A percentile compares a stretch with the other conserved stretches of the same genome.
Conservation (phyloP, 495 filamentous ascomycete genomes). For the Baudoinia panamericana region DNA sequence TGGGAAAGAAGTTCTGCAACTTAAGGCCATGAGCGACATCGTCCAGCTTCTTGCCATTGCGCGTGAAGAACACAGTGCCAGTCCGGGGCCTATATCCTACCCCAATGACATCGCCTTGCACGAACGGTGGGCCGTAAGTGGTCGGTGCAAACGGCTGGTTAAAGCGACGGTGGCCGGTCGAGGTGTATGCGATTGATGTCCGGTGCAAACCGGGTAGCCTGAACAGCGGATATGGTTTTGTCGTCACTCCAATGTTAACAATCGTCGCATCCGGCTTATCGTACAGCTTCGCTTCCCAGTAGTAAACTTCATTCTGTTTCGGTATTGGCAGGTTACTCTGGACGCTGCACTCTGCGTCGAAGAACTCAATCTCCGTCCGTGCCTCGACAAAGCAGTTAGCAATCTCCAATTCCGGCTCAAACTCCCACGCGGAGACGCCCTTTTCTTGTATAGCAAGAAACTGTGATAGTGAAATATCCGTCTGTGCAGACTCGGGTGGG, state of each 20-base stretch:
- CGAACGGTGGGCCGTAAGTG: constrained; percentile 65
- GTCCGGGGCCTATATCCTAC: constrained; percentile 91
- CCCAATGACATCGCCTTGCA: constrained; percentile 91
- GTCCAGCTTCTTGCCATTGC: constrained; percentile 93
- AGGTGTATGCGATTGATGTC: constrained; percentile 78
- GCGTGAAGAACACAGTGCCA: constrained; percentile 92
- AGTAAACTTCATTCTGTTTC: constrained; percentile 98
- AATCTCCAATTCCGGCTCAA: constrained; percentile 94
- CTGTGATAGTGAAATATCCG: constrained; percentile 93
- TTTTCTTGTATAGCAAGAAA: constrained; percentile 98
- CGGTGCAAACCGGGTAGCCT: constrained; percentile 88
- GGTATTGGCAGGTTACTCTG: constrained; percentile 93
- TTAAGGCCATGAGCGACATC: constrained; percentile 90
- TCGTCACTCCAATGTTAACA: constrained; percentile 81
- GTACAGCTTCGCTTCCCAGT: constrained; percentile 98
- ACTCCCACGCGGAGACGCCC: constrained; percentile 97
- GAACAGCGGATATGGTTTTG: constrained; percentile 93
- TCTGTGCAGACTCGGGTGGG: constrained; percentile 86
- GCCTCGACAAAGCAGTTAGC: constrained; percentile 97
- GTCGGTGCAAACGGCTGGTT: constrained; percentile 80
- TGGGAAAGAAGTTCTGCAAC: constrained; percentile 91
- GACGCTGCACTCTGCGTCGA: constrained; percentile 92
- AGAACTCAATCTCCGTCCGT: constrained; percentile 95
- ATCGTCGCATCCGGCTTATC: constrained; percentile 83
- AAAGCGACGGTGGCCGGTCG: constrained; percentile 68